phyloP scores from a whole-genome alignment of 768 basidiomycete genomes.

The Tylopilus cervinicoccineus region DNA sequence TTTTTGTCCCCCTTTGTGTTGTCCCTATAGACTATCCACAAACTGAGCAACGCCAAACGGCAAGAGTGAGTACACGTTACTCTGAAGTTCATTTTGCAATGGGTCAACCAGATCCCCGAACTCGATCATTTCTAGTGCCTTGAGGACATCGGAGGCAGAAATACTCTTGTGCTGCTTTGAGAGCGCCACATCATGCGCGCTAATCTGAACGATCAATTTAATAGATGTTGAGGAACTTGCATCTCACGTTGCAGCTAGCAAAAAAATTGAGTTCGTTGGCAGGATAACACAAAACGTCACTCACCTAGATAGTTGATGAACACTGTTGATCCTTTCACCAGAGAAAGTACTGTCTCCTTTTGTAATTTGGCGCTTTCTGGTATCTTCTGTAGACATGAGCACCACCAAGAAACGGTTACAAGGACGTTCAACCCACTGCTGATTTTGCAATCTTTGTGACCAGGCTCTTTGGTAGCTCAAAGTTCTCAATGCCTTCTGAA shows the following conservation, averaged over 20 bases:
- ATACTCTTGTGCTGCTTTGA: constrained; percentile 85
- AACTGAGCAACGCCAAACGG: not conserved
- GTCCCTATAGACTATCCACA: constrained; percentile 57
- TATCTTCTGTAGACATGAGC: constrained; percentile 45
- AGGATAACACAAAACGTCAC: constrained; percentile 15
- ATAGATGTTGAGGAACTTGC: not conserved
- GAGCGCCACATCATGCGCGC: constrained; percentile 85
- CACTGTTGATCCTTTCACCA: constrained; percentile 87
- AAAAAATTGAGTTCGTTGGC: not conserved
- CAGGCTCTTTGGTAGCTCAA: constrained; percentile 79
- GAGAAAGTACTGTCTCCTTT: constrained; percentile 82
- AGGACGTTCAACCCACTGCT: constrained; percentile 49
- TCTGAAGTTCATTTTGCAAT: constrained; percentile 60
- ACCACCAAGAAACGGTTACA: not conserved
- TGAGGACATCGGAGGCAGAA: constrained; percentile 85
- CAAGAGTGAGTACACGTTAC: constrained; percentile 32
- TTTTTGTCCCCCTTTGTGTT: constrained; percentile 58
- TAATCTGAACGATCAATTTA: constrained; percentile 28
- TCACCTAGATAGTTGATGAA: constrained; percentile 92
- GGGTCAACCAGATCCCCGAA: constrained; percentile 66
- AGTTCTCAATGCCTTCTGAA: constrained; percentile 85
- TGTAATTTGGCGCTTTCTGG: constrained; percentile 84
- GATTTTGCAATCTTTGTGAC: constrained; percentile 85
- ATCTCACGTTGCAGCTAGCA: constrained; percentile 44
- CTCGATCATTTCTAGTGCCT: constrained; percentile 76